A percentile compares a stretch with the other conserved stretches of the same genome.
Conservation (phyloP, 2,329 filamentous ascomycete species). For the Plenodomus biglobosus region DNA sequence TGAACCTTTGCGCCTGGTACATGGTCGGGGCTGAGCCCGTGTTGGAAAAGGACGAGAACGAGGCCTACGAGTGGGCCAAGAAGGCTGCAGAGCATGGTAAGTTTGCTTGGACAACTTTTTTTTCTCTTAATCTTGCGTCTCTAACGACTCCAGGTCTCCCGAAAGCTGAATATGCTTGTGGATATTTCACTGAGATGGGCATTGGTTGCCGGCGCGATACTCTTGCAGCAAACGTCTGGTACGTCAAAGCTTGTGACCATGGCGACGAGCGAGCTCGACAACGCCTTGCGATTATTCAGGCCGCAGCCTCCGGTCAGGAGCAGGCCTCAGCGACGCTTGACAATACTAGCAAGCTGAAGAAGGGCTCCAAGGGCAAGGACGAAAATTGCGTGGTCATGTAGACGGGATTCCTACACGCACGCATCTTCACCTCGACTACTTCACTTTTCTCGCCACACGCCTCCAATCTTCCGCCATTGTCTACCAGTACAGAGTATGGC, state of each 20-base stretch:
- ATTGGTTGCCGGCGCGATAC: conserved; percentile 92
- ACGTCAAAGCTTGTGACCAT: conserved; percentile 89
- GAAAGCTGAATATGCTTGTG: conserved; percentile 88
- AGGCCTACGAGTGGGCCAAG: conserved; percentile 95
- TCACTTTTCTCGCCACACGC: neutral
- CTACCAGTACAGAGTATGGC: conserved; percentile 10
- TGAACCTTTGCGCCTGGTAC: conserved; percentile 98
- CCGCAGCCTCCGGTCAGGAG: conserved; percentile 67
- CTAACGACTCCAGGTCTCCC: conserved; percentile 54
- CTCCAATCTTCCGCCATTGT: conserved; percentile 1
- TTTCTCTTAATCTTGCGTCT: neutral
- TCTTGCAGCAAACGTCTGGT: conserved; percentile 98
- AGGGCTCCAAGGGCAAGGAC: conserved; percentile 35
- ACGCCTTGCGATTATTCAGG: conserved; percentile 80
- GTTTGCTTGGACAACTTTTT: conserved; percentile 40
- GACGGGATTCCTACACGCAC: neutral
- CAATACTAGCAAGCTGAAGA: conserved; percentile 36
- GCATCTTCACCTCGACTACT: neutral
- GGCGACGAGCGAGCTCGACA: conserved; percentile 89
- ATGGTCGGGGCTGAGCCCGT: conserved; percentile 92
- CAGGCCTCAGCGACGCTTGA: conserved; percentile 16
- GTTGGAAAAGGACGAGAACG: conserved; percentile 90
- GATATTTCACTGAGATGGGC: conserved; percentile 98
- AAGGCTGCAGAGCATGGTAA: conserved; percentile 82
- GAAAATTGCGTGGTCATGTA: conserved; percentile 46